Base-by-base conservation (phyloP, 257 asterid species). In the Gynochthodes officinalis region DNA sequence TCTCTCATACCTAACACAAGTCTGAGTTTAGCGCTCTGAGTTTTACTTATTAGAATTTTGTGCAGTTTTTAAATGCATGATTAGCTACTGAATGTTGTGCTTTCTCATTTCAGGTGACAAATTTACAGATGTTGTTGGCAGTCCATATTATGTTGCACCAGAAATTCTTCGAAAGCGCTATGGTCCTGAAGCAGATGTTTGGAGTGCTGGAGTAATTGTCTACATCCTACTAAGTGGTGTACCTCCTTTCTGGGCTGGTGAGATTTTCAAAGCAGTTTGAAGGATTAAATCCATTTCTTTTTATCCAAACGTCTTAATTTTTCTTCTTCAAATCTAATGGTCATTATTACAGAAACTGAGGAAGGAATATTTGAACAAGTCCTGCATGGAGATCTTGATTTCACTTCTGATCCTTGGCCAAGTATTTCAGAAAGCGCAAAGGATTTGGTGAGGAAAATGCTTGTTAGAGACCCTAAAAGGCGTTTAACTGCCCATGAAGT, bases 221-320 rank as follows among this genome's bases (percentile, higher is more conserved):
- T 93, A 93, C 86, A 93, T 93, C 75, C 84, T 93, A 79, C 87
- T 93, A 43, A 90, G 98, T 74, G 98, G 98, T 71, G 98, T 93
- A 76, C 98, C 98, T 84, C 97, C 98, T 3, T 93, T 90, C 66
- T 93, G 98, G 98, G 90, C 95, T 44, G 98, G 98, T 93, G 82
- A 87, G 95, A 69, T 53, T 75, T 25, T 58, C 4, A 3, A 43
- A 63, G 74, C 32, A 12, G 33, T 64, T 5, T 59, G 48, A 62
- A 62, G 49, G 63, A 49, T 9, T 57, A 1, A 13, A 50, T 25
- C 2, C 44, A 25, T 72, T 44, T n/a, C 48, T n/a, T 28, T 27
- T 42, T 15, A 16, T 27, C 27, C 5, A 46, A 12, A 21, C 42
- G 2, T 48, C n/a, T 71, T 19, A 50, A 70, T 54, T 43, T 57